Evolutionary conservation across 345 rosid species (phyloP), one percentile per base, ranked within the genome.

Genomic region (Eucalyptus camaldulensis): DNA sequence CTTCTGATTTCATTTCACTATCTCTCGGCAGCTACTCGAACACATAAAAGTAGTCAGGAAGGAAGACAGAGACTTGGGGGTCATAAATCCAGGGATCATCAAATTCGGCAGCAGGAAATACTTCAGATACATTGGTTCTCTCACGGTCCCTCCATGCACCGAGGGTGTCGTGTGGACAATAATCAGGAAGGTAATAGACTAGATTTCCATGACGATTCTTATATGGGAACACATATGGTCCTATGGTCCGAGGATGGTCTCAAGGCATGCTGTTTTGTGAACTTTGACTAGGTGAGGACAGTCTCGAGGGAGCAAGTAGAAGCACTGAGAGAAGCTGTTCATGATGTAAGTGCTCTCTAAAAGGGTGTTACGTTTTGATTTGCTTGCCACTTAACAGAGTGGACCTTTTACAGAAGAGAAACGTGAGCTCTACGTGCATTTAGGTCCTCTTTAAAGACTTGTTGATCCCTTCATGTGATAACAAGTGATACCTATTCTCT

Each of bases 141-240:
- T 95, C 31, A 94, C 98, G 12, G 88, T 81, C 90, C 96, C 99
- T 91, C 96, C 97, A 2, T 96, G 99, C 90, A 95, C 94, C 0
- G 96, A 96, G 92, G 98, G 97, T 10, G 95, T 95, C 65, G 80
- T 95, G 86, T 96, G 99, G 99, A 96, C 96, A 17, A 86, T 96
- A n/a, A 86, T 91, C 45, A 90, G 92, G 49, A 93, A 88, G 96
- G 98, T 95, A 87, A 25, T 31, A 16, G 19, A 72, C 45, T 72
- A 37, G 45, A 19, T 37, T 72, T 37, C 45, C 83, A 72, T 21
- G 27, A 10, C 27, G 7, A 21, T 72, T 72, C 81, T 72, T 19
- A 31, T 86, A 90, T n/a, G 90, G 92, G 50, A 93, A 33, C 25
- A 37, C 25, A 33, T 3, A 37, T 37, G 83, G 45, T 37, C 83